Conservation (phyloP, 495 filamentous ascomycete species). For the Lindgomyces ingoldianus region DNA sequence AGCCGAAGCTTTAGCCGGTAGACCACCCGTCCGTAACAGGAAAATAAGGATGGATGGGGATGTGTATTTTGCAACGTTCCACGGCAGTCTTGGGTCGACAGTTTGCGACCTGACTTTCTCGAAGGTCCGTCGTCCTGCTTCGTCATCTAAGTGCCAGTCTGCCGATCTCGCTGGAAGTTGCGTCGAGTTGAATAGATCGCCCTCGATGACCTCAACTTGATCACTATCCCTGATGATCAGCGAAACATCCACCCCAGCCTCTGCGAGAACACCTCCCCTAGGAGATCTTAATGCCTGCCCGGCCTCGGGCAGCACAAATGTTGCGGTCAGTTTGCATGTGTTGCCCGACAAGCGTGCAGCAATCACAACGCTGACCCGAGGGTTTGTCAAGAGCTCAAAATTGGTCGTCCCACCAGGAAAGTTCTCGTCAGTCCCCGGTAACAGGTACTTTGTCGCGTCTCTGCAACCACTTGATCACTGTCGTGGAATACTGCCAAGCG, state of each 20-base stretch:
- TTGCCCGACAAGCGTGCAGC: no score
- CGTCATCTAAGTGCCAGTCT: background rate
- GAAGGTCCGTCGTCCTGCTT: no score
- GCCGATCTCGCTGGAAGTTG: no score
- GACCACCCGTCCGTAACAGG: slow-evolving; percentile 14
- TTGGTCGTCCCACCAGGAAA: background rate
- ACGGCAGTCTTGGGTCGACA: background rate
- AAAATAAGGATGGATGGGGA: no score
- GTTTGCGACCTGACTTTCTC: background rate
- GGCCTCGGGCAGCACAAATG: background rate
- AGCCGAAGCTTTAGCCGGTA: slow-evolving; percentile 14
- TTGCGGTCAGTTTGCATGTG: background rate
- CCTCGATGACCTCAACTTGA: slow-evolving; percentile 4
- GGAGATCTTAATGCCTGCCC: background rate
- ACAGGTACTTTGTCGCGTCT: background rate
- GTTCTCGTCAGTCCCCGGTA: background rate
- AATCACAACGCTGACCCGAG: background rate
- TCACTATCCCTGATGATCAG: background rate
- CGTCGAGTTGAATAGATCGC: slow-evolving; percentile 12
- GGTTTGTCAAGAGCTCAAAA: background rate
- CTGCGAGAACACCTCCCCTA: background rate
- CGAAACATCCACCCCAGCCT: background rate
- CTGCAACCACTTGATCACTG: background rate
- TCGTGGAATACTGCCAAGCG: background rate
- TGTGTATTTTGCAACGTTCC: slow-evolving; percentile 20